Evolutionary conservation across 495 filamentous ascomycete species (phyloP).

Genomic region (Penicillium mononematosum): DNA sequence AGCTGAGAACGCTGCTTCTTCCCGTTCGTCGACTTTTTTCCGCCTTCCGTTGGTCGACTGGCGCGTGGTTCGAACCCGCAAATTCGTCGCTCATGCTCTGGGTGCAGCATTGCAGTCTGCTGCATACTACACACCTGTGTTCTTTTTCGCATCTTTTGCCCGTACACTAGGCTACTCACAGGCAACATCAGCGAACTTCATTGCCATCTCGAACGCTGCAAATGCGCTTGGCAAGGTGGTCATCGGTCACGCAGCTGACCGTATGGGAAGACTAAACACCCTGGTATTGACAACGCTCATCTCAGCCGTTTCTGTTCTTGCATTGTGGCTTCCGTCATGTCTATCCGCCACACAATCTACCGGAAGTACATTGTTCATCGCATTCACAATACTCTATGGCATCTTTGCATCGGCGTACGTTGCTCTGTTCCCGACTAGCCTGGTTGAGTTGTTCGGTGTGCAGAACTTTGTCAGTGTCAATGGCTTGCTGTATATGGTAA

Average conservation of each 20-base stretch:
- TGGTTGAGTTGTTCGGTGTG: constrained; percentile 45
- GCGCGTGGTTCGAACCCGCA: constrained; percentile 30
- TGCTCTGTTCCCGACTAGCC: constrained; percentile 38
- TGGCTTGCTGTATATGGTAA: constrained; percentile 44
- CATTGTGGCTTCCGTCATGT: constrained; percentile 43
- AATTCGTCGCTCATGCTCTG: constrained; percentile 35
- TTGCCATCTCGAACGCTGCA: constrained; percentile 32
- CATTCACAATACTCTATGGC: constrained; percentile 41
- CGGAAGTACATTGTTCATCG: constrained; percentile 34
- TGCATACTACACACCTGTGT: constrained; percentile 41
- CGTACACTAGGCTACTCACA: constrained; percentile 40
- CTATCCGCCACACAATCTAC: constrained; percentile 16
- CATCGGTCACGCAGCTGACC: constrained; percentile 45
- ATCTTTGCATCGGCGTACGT: constrained; percentile 43
- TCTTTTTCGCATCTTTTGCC: constrained; percentile 41
- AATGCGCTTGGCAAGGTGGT: constrained; percentile 31
- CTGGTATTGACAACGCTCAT: constrained; percentile 40
- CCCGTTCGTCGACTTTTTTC: constrained; percentile 11
- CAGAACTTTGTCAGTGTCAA: constrained; percentile 45
- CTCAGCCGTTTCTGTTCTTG: constrained; percentile 33
- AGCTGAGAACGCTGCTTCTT: constrained; percentile 21
- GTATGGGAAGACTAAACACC: constrained; percentile 42
- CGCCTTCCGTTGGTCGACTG: constrained; percentile 33
- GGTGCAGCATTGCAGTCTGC: constrained; percentile 39
- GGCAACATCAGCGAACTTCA: constrained; percentile 34